Evolutionary conservation across 345 rosid genomes (phyloP).

Genomic region (Lumnitzera racemosa): DNA sequence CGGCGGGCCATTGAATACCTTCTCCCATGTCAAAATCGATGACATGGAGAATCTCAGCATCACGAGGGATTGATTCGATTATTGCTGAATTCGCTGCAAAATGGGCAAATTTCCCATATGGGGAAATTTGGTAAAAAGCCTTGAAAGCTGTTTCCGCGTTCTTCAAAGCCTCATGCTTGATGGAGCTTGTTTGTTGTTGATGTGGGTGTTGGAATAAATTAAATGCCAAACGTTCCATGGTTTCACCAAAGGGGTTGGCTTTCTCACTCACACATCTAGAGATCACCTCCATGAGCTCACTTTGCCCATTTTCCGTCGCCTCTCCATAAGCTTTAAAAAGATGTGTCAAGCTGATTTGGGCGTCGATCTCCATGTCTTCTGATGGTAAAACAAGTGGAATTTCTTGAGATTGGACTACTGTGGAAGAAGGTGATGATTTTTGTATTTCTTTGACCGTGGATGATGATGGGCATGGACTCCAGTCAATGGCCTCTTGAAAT

Average conservation of each 20-base stretch:
- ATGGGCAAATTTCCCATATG: conserved; percentile 45
- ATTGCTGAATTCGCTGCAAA: conserved; percentile 41
- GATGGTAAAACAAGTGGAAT: conserved; percentile 14
- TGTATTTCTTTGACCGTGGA: conserved; percentile 18
- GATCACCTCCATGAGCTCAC: conserved; percentile 34
- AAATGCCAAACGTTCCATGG: conserved; percentile 37
- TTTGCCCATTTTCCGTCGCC: conserved; percentile 25
- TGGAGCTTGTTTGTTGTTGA: conserved; percentile 17
- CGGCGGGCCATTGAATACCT: conserved; percentile 45
- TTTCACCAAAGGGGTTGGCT: conserved; percentile 31
- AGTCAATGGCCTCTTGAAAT: background rate
- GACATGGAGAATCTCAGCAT: conserved; percentile 25
- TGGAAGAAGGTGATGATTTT: background rate
- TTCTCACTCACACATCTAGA: conserved; percentile 23
- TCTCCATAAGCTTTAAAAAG: conserved; percentile 37
- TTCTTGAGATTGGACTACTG: background rate
- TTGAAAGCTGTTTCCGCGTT: conserved; percentile 31
- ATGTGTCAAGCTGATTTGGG: conserved; percentile 20
- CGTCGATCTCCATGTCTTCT: conserved; percentile 20
- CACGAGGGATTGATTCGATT: conserved; percentile 25
- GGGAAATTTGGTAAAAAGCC: conserved; percentile 40
- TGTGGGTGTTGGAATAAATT: conserved; percentile 15
- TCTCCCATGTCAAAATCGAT: conserved; percentile 46
- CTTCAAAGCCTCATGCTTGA: conserved; percentile 28
- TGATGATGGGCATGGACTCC: conserved; percentile 36